Base-by-base conservation (phyloP, 2,329 filamentous ascomycete genomes). In the Elsinoe necatrix region DNA sequence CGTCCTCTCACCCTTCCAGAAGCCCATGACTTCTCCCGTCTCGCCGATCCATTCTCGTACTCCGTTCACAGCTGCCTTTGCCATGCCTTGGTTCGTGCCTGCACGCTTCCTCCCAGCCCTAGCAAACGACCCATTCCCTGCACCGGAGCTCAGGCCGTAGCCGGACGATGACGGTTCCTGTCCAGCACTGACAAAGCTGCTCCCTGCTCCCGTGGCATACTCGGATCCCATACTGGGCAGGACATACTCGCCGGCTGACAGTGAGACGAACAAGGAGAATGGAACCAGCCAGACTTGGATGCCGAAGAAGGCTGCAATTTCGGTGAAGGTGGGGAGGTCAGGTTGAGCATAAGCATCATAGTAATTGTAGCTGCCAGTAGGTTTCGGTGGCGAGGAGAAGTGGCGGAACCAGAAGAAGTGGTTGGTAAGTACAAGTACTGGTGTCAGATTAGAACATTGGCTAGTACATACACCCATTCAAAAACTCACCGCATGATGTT, bases 321-420 rank as follows among this genome's bases (percentile, higher is more conserved):
- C 89, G 16, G 89, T 91, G 70, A 98, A 98, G 35, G 81, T 85
- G 0, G 93, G 93, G 43, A 89, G 77, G 9, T 74, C 67, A 3
- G 74, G 75, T 21, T 62, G 62, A 20, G 66, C 63, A 25, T 55
- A 50, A 5, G 57, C 47, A 9, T 56, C 57, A 56, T 70, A 67
- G 54, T 66, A 69, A 52, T 64, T 65, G 59, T 66, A 70, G 61
- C 88, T 82, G 67, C 86, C 85, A 2, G 78, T 65, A 61, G 85
- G 80, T 56, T 65, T 63, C 1, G 72, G 71, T 11, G 79, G 76
- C 56, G 77, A 73, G 58, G 87, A 92, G 72, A 98, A 98, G 73
- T 97, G 85, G 57, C 82, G 82, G 77, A 98, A 97, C 92, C 93
- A 98, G 52, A 95, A 77, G 73, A 89, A 96, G 71, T 98, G 93